Evolutionary conservation across 1,139 yeast genomes (phyloP).

Genomic region (Lipomyces yarrowii): DNA sequence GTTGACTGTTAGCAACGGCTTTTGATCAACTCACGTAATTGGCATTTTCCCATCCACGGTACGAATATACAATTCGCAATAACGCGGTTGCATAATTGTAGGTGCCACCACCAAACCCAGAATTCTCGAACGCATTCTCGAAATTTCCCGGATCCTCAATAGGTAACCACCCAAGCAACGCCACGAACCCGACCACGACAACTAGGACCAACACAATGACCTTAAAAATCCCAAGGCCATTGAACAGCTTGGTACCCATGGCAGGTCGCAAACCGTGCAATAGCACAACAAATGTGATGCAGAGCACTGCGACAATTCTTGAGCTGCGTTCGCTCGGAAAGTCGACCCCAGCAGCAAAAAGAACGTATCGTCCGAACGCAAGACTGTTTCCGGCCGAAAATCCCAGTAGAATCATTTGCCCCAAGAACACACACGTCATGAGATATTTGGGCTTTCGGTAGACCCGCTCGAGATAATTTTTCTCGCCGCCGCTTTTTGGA

Average conservation of each 20-base stretch:
- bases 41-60: conserved; percentile 67
- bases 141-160: conserved; percentile 52
- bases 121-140: conserved; percentile 27
- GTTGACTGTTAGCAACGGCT: not conserved
- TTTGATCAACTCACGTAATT: conserved; percentile 60
- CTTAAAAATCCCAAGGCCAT: conserved; percentile 71
- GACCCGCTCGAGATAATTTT: conserved; percentile 76
- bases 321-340: conserved; percentile 30
- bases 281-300: conserved; percentile 69
- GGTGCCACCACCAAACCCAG: conserved; percentile 35
- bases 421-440: conserved; percentile 72
- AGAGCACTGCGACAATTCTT: conserved; percentile 48
- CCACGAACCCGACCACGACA: conserved; percentile 79
- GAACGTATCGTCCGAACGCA: conserved; percentile 53
- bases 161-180: conserved; percentile 46
- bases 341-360: conserved; percentile 71
- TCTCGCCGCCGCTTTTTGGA: conserved; percentile 88
- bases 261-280: conserved; percentile 65
- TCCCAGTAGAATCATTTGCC: conserved; percentile 75
- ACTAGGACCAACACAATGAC: conserved; percentile 67
- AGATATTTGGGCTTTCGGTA: conserved; percentile 69
- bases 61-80: conserved; percentile 52
- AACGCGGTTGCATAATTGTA: conserved; percentile 50
- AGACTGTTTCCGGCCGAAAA: conserved; percentile 82
- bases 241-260: conserved; percentile 68